Evolutionary conservation across 331 rosid species (phyloP), one percentile per base, ranked within the genome.

Genomic region (Rhamnella rubrinervis): DNA sequence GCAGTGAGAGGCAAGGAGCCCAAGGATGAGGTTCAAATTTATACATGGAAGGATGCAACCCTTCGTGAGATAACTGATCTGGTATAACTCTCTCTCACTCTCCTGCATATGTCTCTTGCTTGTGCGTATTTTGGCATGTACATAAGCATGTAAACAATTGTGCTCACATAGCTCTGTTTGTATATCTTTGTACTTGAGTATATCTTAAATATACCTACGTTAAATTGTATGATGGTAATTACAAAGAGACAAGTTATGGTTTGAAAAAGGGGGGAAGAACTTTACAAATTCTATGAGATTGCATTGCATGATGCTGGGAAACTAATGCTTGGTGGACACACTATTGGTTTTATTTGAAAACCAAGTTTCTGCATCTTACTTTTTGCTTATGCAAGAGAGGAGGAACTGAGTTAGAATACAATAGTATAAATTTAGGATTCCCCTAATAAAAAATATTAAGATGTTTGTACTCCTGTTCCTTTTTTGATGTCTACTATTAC

Each of bases 1-100:
- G 90, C 96, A 2, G 90, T 84, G 23, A 86, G 98, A 78, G 97
- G 97, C 47, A 93, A 93, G 70, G 97, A 88, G 69, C 98, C 98
- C 58, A 85, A 90, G 82, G 96, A 93, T 52, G 98, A 90, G 73
- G 97, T 93, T 87, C 98, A 93, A 79, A 93, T 93, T 78, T 93
- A 93, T 77, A 93, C 98, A 0, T 93, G 98, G 98, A 93, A 84
- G 80, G 98, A 93, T 81, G 98, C 97, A 1, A 82, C 92, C n/a
- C 98, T 93, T 18, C 80, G 98, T 7, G 98, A 93, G 62, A 78
- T 93, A 40, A 93, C 97, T 38, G 98, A 90, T 82, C 89, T 93
- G 66, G 98, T 93, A 78, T 20, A 64, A 17, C 12, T 69, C 72
- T 55, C 44, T 61, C 40, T 31, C 4, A 2, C 66, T 5, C 55